Percentiles rank a stretch among this genome's conserved stretches.
Conservation (phyloP, 257 asterid genomes). For the Plantago major region DNA sequence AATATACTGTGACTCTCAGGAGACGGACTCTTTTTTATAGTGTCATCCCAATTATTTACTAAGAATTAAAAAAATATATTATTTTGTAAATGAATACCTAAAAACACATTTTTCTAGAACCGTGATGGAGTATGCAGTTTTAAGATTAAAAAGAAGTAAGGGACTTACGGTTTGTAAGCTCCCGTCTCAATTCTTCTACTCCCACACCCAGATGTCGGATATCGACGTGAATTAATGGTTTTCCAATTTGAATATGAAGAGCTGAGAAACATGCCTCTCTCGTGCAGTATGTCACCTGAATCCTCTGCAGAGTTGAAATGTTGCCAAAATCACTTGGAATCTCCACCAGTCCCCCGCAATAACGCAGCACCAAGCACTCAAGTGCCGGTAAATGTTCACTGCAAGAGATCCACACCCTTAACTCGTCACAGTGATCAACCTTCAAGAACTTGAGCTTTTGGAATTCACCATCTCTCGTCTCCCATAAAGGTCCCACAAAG, state of each 20-base stretch:
- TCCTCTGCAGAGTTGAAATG: constrained; percentile 6
- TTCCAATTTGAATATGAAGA: neutral
- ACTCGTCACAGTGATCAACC: neutral
- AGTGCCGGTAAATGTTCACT: constrained; percentile 15
- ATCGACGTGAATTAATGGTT: no score
- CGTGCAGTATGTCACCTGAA: neutral
- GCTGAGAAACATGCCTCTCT: neutral
- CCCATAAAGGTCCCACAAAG: constrained; percentile 19
- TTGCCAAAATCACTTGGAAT: constrained; percentile 13
- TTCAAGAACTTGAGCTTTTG: constrained; percentile 18
- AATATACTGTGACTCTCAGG: no score
- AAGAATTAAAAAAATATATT: no score
- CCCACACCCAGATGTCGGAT: no score
- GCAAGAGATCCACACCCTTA: constrained; percentile 1
- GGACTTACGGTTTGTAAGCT: no score
- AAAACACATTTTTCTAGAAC: no score
- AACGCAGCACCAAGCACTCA: constrained; percentile 7
- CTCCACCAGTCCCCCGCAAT: neutral
- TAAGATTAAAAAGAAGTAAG: no score
- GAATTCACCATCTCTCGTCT: constrained; percentile 9
- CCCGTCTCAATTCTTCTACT: no score
- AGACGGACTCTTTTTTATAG: no score
- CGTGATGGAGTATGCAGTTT: no score
- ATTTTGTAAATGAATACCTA: no score
- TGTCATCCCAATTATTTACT: no score